A percentile compares a stretch with the other conserved stretches of the same genome.
phyloP scores from a whole-genome alignment of 1,284 basidiomycete species.

The Chalciporus piperatoides region DNA sequence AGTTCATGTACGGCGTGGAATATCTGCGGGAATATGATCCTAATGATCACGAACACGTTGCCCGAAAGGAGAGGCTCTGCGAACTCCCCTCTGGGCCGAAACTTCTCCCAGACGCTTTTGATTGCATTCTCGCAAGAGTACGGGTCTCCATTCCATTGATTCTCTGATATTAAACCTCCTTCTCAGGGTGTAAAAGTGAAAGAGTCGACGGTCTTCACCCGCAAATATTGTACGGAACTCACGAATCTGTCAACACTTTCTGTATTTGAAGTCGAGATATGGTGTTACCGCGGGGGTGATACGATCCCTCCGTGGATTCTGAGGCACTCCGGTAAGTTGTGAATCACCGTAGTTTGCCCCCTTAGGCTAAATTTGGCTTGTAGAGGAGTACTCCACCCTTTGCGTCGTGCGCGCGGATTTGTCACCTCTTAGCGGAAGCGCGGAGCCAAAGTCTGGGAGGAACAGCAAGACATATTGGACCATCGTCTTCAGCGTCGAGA shows the following conservation, averaged over 20 bases:
- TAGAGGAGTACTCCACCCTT: constrained; percentile 69
- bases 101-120: constrained; percentile 72
- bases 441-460: constrained; percentile 58
- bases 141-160: constrained; percentile 20
- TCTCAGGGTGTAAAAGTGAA: constrained; percentile 65
- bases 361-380: constrained; percentile 5
- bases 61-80: constrained; percentile 60
- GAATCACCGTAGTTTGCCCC: neutral
- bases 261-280: constrained; percentile 76
- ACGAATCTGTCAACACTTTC: constrained; percentile 69
- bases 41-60: constrained; percentile 60
- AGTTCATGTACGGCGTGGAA: constrained; percentile 77
- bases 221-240: constrained; percentile 77
- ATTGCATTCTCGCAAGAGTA: constrained; percentile 70
- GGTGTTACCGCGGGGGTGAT: constrained; percentile 72
- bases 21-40: constrained; percentile 65
- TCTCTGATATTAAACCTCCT: constrained; percentile 8
- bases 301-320: constrained; percentile 69
- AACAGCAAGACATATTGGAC: constrained; percentile 73
- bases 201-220: constrained; percentile 72
- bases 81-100: constrained; percentile 73
- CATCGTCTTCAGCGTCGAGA: constrained; percentile 76
- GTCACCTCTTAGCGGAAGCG: constrained; percentile 64
- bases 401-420: constrained; percentile 74
- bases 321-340: constrained; percentile 48